Percentiles rank a stretch among this genome's conserved stretches.
These are phyloP conservation scores for Shiraia bambusicola DNA, from an alignment of 2,329 filamentous ascomycete genomes.

Conservation along the genomic window DNA sequence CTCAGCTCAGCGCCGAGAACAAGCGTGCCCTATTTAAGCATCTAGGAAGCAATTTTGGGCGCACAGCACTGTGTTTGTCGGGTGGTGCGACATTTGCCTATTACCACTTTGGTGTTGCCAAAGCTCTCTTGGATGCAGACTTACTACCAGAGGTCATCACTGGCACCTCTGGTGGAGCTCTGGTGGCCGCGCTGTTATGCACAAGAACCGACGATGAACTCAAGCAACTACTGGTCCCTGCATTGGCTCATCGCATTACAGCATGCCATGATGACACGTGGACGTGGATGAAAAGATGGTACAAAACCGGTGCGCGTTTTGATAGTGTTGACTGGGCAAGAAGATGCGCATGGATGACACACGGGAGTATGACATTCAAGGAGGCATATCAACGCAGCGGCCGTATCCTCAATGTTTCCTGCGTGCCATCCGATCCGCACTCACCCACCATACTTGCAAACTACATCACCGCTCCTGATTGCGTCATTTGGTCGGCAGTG, in stretches of 20 bases:
- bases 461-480: slow-evolving; percentile 92
- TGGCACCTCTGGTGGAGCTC: slow-evolving; percentile 89
- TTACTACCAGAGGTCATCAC: slow-evolving; percentile 92
- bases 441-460: slow-evolving; percentile 91
- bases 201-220: slow-evolving; percentile 92
- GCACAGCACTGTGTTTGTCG: slow-evolving; percentile 88
- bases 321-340: slow-evolving; percentile 90
- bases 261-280: slow-evolving; percentile 78
- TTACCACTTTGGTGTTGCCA: slow-evolving; percentile 92
- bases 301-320: slow-evolving; percentile 88
- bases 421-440: slow-evolving; percentile 93
- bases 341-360: slow-evolving; percentile 84
- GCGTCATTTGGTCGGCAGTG: slow-evolving; percentile 97
- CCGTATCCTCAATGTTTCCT: slow-evolving; percentile 91
- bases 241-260: slow-evolving; percentile 79
- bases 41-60: slow-evolving; percentile 84
- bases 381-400: slow-evolving; percentile 94
- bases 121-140: slow-evolving; percentile 81
- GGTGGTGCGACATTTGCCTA: slow-evolving; percentile 94
- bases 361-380: slow-evolving; percentile 87
- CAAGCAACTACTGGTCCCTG: slow-evolving; percentile 79
- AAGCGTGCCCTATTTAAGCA: slow-evolving; percentile 86
- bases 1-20: slow-evolving; percentile 67
- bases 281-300: slow-evolving; percentile 83
- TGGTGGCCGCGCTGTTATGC: slow-evolving; percentile 82